Evolutionary conservation across 2,329 filamentous ascomycete species (phyloP), one percentile per base, ranked within the genome.

Genomic region (Trichoderma sp.): DNA sequence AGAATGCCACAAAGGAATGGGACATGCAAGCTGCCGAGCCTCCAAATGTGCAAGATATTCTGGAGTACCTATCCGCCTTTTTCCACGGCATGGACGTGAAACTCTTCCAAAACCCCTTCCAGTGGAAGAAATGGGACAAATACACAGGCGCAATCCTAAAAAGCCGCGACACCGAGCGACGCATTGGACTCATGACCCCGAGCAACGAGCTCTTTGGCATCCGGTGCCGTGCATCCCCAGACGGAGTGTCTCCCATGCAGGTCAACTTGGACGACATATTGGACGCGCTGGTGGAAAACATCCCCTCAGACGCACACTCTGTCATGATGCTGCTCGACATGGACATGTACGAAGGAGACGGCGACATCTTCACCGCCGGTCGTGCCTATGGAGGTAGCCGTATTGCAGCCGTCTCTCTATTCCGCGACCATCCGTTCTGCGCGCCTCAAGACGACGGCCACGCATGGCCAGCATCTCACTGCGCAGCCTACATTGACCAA

Each of bases 281-380:
- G 0, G 87, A 90, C 70, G 83, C 80, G 0, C 80, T 85, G 0
- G 81, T 87, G 2, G 77, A 76, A 2, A 80, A 85, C 17, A 76
- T 90, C 0, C 88, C 87, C 0, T 60, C 71, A 0, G 84, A 90
- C 71, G 88, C 88, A 0, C 88, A 88, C 68, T 81, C 88, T 0
- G 73, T 90, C 1, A 72, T 89, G 0, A 74, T 91, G 39, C 73
- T 90, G 0, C 77, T 85, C 0, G 78, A 87, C 37, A 84, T 89
- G n/a, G 89, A 91, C 72, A 76, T 90, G 15, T 90, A 88, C 72
- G 88, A 91, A 71, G 83, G 84, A 59, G 86, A 89, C 0, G 85
- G 90, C 0, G 89, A 91, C 68, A 84, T 87, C 22, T 92, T 91
- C 72, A 87, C 85, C 64, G 90, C 88, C 69, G 89, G 89, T 0